Percentiles rank a stretch among this genome's conserved stretches.
Evolutionary conservation across 768 basidiomycete species (phyloP).

Genomic region (Phylloporus sp.): DNA sequence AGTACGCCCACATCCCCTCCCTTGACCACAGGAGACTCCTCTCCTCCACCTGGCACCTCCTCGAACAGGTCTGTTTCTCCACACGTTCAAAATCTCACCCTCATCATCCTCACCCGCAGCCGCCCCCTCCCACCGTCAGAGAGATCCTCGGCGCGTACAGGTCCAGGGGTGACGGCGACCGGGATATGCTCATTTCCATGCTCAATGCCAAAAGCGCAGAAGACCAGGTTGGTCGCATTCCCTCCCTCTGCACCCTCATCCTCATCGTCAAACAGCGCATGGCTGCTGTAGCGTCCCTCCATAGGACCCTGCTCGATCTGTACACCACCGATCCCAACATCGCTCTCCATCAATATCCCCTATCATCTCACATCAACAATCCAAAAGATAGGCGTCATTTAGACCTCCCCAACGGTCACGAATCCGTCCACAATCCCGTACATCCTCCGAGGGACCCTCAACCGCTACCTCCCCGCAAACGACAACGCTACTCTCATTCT

Average conservation of each 20-base stretch:
- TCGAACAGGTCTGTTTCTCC: constrained; percentile 40
- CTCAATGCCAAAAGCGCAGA: constrained; percentile 90
- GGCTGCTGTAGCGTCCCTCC: constrained; percentile 65
- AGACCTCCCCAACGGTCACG: constrained; percentile 18
- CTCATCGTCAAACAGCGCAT: constrained; percentile 48
- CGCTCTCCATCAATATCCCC: constrained; percentile 34
- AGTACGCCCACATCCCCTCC: constrained; percentile 14
- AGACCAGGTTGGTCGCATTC: constrained; percentile 64
- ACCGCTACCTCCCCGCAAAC: constrained; percentile 52
- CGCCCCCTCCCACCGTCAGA: constrained; percentile 75
- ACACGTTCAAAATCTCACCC: background rate
- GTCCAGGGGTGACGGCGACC: constrained; percentile 84
- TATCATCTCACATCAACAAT: constrained; percentile 32
- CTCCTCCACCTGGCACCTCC: constrained; percentile 41
- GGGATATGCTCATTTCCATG: constrained; percentile 88
- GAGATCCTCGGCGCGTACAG: constrained; percentile 87
- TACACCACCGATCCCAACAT: constrained; percentile 33
- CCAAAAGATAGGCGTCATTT: constrained; percentile 21
- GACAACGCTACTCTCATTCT: constrained; percentile 58
- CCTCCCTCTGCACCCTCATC: background rate
- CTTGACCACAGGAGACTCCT: constrained; percentile 33
- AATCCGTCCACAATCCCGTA: constrained; percentile 7
- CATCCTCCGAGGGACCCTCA: constrained; percentile 27
- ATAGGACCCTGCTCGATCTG: constrained; percentile 66
- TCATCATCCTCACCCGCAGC: constrained; percentile 34